phyloP scores from a whole-genome alignment of 2,329 filamentous ascomycete genomes.

The Sphaceloma murrayae region DNA sequence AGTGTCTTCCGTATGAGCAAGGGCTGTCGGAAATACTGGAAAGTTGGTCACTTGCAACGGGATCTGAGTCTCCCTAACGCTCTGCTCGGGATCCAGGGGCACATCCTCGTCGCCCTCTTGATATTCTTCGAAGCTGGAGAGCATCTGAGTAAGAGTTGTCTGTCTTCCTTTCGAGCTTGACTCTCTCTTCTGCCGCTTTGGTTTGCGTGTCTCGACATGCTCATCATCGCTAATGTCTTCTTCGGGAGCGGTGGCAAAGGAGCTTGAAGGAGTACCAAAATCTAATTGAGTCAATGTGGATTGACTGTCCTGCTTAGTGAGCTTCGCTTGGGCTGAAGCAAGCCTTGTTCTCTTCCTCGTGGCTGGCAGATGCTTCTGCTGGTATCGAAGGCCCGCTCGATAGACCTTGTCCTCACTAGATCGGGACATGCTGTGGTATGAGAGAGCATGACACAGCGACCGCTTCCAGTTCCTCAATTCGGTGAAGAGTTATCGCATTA shows the following conservation, averaged over 20 bases:
- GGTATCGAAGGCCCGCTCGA: not conserved
- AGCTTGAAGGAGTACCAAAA: conserved; percentile 9
- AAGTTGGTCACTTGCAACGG: too few relatives aligned
- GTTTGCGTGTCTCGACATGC: not conserved
- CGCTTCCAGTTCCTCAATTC: not conserved
- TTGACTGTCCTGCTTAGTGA: not conserved
- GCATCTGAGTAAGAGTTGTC: conserved; percentile 11
- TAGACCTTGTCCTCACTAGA: conserved; percentile 3
- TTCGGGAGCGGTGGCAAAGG: not conserved
- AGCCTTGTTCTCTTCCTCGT: not conserved
- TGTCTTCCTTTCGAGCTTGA: not conserved
- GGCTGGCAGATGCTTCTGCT: conserved; percentile 3
- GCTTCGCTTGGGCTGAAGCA: not conserved
- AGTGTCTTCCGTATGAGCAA: too few relatives aligned
- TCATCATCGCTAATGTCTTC: conserved; percentile 4
- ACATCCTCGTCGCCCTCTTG: not conserved
- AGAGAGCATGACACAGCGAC: not conserved
- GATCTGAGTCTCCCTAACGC: conserved; percentile 12
- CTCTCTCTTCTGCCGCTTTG: conserved; percentile 1
- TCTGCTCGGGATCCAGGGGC: not conserved
- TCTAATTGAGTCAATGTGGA: conserved; percentile 13
- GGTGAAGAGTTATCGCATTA: not conserved
- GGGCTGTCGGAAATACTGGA: too few relatives aligned
- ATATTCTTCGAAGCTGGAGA: conserved; percentile 1
- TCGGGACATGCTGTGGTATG: too few relatives aligned